Evolutionary conservation across 306 rosid genomes (phyloP).

Genomic region (Carpinus fangiana): DNA sequence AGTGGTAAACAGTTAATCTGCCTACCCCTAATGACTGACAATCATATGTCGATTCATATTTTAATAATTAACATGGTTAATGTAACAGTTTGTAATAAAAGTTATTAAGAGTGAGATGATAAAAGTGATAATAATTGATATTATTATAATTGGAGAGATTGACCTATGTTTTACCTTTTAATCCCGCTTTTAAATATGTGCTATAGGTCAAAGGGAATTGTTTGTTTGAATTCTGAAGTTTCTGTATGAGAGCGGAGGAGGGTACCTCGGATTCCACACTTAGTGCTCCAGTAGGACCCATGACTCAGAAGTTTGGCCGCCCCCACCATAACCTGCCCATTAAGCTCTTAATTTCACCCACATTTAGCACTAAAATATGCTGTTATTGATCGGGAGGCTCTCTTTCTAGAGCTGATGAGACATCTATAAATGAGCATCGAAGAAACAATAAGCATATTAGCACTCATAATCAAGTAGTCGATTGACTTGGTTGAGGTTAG

Average conservation of each 20-base stretch:
- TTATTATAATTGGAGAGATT: constrained; percentile 26
- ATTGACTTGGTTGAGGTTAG: neutral
- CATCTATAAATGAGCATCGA: neutral
- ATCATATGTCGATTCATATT: no score
- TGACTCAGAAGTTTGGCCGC: constrained; percentile 24
- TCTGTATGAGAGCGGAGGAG: neutral
- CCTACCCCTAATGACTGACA: no score
- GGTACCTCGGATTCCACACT: constrained; percentile 64
- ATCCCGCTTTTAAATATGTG: neutral
- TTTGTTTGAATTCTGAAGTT: neutral
- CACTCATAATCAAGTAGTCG: neutral
- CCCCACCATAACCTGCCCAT: constrained; percentile 17
- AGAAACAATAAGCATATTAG: neutral
- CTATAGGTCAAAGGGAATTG: constrained; percentile 33
- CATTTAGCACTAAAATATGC: constrained; percentile 8
- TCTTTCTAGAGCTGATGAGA: neutral
- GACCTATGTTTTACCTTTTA: constrained; percentile 35
- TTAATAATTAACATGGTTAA: no score
- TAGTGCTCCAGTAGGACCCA: constrained; percentile 60
- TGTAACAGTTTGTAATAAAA: no score
- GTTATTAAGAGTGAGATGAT: no score
- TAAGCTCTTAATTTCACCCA: constrained; percentile 1
- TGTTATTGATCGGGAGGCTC: neutral
- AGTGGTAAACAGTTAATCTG: no score
- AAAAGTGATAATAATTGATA: no score